Base-by-base conservation (phyloP, 768 basidiomycete species). In the Tephrocybe sp. region DNA sequence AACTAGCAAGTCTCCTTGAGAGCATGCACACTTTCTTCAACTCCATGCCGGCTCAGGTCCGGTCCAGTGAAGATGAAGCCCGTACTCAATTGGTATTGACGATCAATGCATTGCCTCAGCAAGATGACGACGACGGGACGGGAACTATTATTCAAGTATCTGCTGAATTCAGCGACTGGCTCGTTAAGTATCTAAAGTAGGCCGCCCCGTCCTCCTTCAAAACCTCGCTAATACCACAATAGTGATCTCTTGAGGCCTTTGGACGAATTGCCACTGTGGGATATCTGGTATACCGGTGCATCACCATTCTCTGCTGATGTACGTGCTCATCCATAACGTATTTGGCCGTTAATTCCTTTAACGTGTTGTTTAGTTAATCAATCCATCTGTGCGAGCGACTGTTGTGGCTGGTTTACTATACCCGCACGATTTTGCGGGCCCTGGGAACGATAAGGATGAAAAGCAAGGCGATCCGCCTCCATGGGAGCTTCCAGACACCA, bases 261-360 rank as follows among this genome's bases (percentile, higher is more conserved):
- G 0, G 85, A 86, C 48, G 73, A 76, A 5, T 52, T 65, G 2
- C 64, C 68, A 12, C 65, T 91, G 23, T 89, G 84, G 81, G 82
- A 85, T 49, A 65, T 89, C 8, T 91, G 87, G 87, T 88, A 83
- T 51, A 89, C 83, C 0, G 84, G 86, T 4, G 61, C 67, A 5
- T 72, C 79, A 2, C 78, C 83, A 1, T 86, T 87, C 54, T 84
- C 87, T 2, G 75, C 77, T 10, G 85, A 90, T 70, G 87, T 89
- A 55, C 40, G 71, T 2, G 11, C 7, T 5, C 8, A 8, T 8
- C 2, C 59, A 33, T 39, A 0, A 14, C 39, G 4, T 31, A 10
- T 36, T 12, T 19, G 11, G 3, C 20, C 17, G 4, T 48, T 9
- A 16, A 45, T 6, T 23, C 33, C 16, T 5, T 20, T 50, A 39